Evolutionary conservation across 1,284 basidiomycete species (phyloP).

Genomic region (Cryptococcus sp.): DNA sequence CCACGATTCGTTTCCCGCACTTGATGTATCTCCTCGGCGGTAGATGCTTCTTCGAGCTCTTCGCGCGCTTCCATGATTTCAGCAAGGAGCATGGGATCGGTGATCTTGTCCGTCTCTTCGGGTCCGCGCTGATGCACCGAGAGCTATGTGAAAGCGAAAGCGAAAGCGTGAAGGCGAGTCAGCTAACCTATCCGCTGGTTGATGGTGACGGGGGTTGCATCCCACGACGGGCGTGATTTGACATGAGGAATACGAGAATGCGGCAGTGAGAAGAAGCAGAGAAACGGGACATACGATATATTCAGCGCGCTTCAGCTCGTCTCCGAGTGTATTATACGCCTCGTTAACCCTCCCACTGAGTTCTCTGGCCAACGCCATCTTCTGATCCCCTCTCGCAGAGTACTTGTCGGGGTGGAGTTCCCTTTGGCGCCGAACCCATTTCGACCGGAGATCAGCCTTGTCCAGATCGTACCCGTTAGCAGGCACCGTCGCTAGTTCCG

Average conservation of each 20-base stretch:
- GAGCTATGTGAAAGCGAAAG: slow-evolving; percentile 54
- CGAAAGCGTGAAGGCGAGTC: not conserved
- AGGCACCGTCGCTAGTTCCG: slow-evolving; percentile 35
- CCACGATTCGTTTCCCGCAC: slow-evolving; percentile 66
- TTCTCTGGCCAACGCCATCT: slow-evolving; percentile 39
- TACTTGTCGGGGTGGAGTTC: slow-evolving; percentile 52
- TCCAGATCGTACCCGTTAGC: slow-evolving; percentile 45
- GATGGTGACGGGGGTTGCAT: not conserved
- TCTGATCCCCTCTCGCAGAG: slow-evolving; percentile 26
- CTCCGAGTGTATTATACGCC: slow-evolving; percentile 48
- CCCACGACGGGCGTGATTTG: not conserved
- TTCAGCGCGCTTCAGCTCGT: slow-evolving; percentile 49
- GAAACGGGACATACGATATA: slow-evolving; percentile 42
- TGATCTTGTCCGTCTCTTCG: slow-evolving; percentile 72
- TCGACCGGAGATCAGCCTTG: slow-evolving; percentile 35
- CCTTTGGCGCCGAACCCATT: slow-evolving; percentile 44
- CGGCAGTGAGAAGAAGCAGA: not conserved
- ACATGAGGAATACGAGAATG: not conserved
- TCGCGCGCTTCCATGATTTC: slow-evolving; percentile 83
- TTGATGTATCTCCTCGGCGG: slow-evolving; percentile 59
- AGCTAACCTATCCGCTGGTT: not conserved
- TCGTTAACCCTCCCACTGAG: slow-evolving; percentile 48
- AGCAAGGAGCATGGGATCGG: slow-evolving; percentile 71
- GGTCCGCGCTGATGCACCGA: slow-evolving; percentile 63
- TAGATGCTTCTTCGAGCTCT: slow-evolving; percentile 67